Conservation (phyloP, 169 alveolate genomes). For the Eimeria sp. region DNA sequence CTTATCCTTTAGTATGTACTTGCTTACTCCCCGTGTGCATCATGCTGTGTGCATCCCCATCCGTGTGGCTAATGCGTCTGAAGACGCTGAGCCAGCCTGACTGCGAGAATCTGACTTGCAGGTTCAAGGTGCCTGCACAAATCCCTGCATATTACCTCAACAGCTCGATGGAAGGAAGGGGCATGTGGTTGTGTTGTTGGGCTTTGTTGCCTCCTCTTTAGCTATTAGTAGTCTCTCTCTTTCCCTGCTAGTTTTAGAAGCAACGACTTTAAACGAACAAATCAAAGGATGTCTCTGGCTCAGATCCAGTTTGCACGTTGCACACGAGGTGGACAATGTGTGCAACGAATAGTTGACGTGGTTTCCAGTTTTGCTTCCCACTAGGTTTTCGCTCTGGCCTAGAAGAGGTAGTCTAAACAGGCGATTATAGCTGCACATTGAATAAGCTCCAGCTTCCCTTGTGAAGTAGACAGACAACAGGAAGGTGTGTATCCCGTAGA, state of each 20-base stretch:
- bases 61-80: background rate
- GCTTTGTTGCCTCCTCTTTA: background rate
- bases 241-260: background rate
- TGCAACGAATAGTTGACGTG: background rate
- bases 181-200: background rate
- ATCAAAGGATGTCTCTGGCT: background rate
- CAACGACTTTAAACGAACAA: background rate
- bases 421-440: no score
- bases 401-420: no score
- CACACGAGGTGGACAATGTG: background rate
- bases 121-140: background rate
- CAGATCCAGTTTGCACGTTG: background rate
- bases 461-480: background rate
- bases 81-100: background rate
- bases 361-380: background rate
- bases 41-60: background rate
- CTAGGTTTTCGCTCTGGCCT: background rate
- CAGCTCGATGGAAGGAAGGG: background rate
- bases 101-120: background rate
- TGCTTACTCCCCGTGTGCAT: background rate
- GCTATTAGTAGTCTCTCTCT: background rate
- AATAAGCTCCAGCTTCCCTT: background rate
- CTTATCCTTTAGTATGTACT: background rate
- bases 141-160: background rate
- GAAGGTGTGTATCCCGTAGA: no score